These are phyloP conservation scores for Cucumis hystrix DNA, from an alignment of 306 rosid genomes.

Conservation along the genomic window DNA sequence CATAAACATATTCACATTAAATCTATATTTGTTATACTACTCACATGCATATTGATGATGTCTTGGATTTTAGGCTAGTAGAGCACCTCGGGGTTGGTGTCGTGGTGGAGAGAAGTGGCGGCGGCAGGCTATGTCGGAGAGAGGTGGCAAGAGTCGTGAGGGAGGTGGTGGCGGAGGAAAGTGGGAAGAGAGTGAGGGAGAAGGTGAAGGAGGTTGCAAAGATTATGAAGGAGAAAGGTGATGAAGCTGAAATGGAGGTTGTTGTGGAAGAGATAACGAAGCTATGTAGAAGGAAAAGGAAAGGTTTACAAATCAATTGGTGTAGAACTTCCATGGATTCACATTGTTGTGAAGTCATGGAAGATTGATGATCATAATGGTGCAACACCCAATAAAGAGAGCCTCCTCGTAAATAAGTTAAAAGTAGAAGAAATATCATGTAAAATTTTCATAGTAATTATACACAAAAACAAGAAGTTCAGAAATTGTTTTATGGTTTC, in stretches of 20 bases:
- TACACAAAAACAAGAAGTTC: no score
- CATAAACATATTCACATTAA: no score
- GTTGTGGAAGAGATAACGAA: conserved; percentile 7
- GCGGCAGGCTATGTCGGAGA: not conserved
- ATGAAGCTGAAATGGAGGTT: not conserved
- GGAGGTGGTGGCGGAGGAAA: not conserved
- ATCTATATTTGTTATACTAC: no score
- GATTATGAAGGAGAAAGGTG: not conserved
- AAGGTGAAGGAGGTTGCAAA: conserved; percentile 5
- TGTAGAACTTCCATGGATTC: not conserved
- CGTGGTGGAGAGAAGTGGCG: conserved; percentile 4
- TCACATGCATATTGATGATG: no score
- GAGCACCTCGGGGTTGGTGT: conserved; percentile 7
- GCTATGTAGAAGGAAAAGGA: not conserved
- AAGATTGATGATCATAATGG: not conserved
- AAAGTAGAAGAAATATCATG: not conserved
- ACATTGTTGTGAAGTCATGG: not conserved
- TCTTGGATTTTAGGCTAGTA: not conserved
- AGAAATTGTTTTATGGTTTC: no score
- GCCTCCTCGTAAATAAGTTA: not conserved
- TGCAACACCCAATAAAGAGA: not conserved
- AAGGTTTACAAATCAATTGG: not conserved
- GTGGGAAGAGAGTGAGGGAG: not conserved
- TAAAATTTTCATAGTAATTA: not conserved
- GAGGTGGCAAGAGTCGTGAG: not conserved